Conservation (phyloP, 495 filamentous ascomycete genomes). For the Lophiostoma macrostomum region DNA sequence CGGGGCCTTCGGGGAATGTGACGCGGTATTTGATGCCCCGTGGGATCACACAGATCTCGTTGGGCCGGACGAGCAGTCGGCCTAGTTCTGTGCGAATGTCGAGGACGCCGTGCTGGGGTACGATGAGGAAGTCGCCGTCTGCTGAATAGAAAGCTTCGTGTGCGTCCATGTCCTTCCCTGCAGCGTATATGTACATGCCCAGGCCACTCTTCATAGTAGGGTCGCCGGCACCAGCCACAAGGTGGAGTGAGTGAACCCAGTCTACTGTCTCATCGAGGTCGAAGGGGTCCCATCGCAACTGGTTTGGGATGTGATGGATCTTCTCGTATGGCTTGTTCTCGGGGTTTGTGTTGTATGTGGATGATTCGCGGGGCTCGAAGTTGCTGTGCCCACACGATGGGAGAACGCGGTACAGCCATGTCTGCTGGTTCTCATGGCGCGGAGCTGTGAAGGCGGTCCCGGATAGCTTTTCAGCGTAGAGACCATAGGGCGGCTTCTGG, state of each 20-base stretch:
- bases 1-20: slow-evolving; percentile 60
- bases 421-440: slow-evolving; percentile 80
- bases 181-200: slow-evolving; percentile 79
- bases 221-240: slow-evolving; percentile 80
- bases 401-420: slow-evolving; percentile 92
- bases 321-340: slow-evolving; percentile 47
- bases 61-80: slow-evolving; percentile 74
- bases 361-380: slow-evolving; percentile 57
- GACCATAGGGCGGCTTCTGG: slow-evolving; percentile 77
- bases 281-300: slow-evolving; percentile 89
- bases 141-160: slow-evolving; percentile 81
- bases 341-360: slow-evolving; percentile 53
- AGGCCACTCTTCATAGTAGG: slow-evolving; percentile 76
- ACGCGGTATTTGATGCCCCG: slow-evolving; percentile 79
- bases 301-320: slow-evolving; percentile 72
- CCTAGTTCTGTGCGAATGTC: slow-evolving; percentile 87
- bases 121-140: slow-evolving; percentile 85
- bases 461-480: slow-evolving; percentile 92
- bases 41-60: slow-evolving; percentile 87
- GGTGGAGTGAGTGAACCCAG: slow-evolving; percentile 73
- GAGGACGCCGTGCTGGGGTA: slow-evolving; percentile 76
- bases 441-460: slow-evolving; percentile 93
- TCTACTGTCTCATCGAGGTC: slow-evolving; percentile 69
- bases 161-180: slow-evolving; percentile 71
- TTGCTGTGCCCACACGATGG: slow-evolving; percentile 78